Base-by-base conservation (phyloP, 2,329 filamentous ascomycete species). In the Achaetomium macrosporum region DNA sequence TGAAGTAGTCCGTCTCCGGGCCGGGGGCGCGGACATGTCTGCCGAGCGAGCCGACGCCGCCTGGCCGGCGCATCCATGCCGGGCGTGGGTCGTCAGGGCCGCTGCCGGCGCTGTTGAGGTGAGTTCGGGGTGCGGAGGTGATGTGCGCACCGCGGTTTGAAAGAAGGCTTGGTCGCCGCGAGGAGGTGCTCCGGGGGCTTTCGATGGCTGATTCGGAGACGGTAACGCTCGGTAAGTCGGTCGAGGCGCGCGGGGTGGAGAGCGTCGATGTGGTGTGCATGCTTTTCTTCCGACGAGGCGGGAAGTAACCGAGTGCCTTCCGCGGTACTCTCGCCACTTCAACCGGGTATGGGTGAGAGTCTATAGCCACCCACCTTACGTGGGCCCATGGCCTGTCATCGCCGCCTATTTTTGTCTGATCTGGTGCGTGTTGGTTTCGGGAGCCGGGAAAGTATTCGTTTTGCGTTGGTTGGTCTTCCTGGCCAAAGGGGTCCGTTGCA, bases 211-310 rank as follows among this genome's bases (percentile, higher is more conserved):
- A 20, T 13, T 67, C 60, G 19, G 73, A 71, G 50, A 76, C 71
- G 9, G 66, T 59, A 15, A 67, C 64, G 50, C 76, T 78, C 12
- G 76, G 74, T 9, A 83, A 63, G 53, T 88, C 85, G 37, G 84
- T 69, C 36, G 84, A 88, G 42, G 79, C 76, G 17, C 81, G 79
- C 8, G 87, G 87, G 2, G 85, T 89, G 16, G 84, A 82, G 47
- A 83, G 60, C 13, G 82, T 77, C 2, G 87, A 87, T 48, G 79
- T 78, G 1, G 83, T 83, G 61, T 79, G 75, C 10, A 81, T 71
- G 57, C 87, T 93, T 84, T 93, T 93, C 82, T 91, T 89, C 65
- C 90, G 79, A 17, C 90, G 82, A 8, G 91, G 91, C 3, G 92
- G 92, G 65, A 97, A 97, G 70, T 92, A 97, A 20, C 91, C 92